Evolutionary conservation across 1,284 basidiomycete genomes (phyloP).

Genomic region (Golubevia sp.): DNA sequence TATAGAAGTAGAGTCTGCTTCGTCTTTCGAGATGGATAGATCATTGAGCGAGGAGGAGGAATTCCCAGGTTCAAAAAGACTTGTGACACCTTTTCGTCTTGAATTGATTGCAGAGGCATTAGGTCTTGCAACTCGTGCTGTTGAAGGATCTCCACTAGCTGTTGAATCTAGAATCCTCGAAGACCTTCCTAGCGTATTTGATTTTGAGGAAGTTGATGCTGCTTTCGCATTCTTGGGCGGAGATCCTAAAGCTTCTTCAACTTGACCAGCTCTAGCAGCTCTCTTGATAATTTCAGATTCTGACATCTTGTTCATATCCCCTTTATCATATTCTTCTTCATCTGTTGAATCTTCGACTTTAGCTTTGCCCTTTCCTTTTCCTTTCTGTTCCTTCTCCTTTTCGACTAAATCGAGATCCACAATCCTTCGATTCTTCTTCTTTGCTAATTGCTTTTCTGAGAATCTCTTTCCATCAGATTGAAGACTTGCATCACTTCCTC

Average conservation of each 20-base stretch:
- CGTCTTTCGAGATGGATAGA: conserved; percentile 1
- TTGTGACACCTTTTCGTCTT: conserved; percentile 1
- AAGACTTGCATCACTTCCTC: conserved; percentile 5
- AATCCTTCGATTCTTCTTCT: background rate
- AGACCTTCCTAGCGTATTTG: background rate
- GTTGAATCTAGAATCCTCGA: background rate
- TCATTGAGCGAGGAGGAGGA: background rate
- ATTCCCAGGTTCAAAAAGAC: conserved; percentile 1
- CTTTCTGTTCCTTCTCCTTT: background rate
- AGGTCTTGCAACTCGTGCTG: background rate
- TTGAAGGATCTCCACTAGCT: background rate
- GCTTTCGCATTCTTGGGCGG: background rate
- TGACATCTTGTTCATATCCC: background rate
- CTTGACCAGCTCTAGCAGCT: conserved; percentile 1
- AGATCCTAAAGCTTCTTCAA: background rate
- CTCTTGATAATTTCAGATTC: background rate
- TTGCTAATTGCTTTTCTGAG: background rate
- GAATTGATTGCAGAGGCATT: conserved; percentile 2
- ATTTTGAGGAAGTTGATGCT: background rate
- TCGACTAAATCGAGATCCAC: background rate
- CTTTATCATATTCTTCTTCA: conserved; percentile 2
- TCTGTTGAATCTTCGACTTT: conserved; percentile 1
- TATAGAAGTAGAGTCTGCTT: background rate
- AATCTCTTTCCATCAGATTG: conserved; percentile 5
- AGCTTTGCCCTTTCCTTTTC: background rate